A percentile compares a stretch with the other conserved stretches of the same genome.
Conservation (phyloP, 2,329 filamentous ascomycete genomes). For the Zelopaecilomyces penicillatus region DNA sequence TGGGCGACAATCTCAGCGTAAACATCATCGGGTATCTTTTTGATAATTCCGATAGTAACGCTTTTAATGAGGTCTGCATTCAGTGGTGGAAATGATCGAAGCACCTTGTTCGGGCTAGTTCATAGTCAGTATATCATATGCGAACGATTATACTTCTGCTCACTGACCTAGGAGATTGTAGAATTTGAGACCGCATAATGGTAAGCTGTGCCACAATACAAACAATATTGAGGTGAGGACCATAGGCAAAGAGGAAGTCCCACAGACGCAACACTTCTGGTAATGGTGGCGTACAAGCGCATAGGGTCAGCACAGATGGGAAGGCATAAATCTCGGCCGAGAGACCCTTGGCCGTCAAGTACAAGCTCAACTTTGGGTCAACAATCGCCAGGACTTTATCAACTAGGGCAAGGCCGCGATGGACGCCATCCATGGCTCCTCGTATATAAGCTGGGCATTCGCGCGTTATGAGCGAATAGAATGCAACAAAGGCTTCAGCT, state of each 20-base stretch:
- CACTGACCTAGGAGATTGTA: slow-evolving; percentile 69
- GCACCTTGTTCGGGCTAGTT: slow-evolving; percentile 77
- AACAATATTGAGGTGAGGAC: slow-evolving; percentile 86
- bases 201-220: slow-evolving; percentile 95
- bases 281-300: slow-evolving; percentile 88
- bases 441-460: slow-evolving; percentile 92
- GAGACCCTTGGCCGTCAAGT: slow-evolving; percentile 78
- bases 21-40: slow-evolving; percentile 82
- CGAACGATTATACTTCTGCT: no score
- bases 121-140: slow-evolving; percentile 9
- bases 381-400: slow-evolving; percentile 89
- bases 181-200: slow-evolving; percentile 73
- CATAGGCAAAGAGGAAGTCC: slow-evolving; percentile 97
- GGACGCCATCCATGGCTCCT: slow-evolving; percentile 94
- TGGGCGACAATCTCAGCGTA: slow-evolving; percentile 87
- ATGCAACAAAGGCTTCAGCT: slow-evolving; percentile 86
- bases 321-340: slow-evolving; percentile 95
- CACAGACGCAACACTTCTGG: slow-evolving; percentile 89
- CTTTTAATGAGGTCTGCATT: slow-evolving; percentile 78
- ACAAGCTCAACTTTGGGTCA: slow-evolving; percentile 76
- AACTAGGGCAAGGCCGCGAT: slow-evolving; percentile 81
- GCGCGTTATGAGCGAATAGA: slow-evolving; percentile 75
- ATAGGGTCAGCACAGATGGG: slow-evolving; percentile 86
- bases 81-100: slow-evolving; percentile 79
- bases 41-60: slow-evolving; percentile 76